Base-by-base conservation (phyloP, 2,329 filamentous ascomycete species). In the Colletotrichum sublineola region DNA sequence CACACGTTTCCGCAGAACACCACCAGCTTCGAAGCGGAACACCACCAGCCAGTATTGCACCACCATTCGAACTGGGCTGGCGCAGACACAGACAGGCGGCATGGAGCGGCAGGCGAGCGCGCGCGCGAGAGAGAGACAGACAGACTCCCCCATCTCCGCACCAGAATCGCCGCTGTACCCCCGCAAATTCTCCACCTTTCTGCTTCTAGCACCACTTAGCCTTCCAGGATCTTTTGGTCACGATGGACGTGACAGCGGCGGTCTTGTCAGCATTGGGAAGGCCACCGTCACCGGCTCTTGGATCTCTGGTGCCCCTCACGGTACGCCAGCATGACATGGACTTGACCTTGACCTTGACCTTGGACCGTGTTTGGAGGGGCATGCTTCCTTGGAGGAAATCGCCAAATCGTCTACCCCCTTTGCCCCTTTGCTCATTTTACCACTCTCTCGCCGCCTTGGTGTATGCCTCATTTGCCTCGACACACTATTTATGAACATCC, bases 171-270 rank as follows among this genome's bases (percentile, higher is more conserved):
- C 63, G 71, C 71, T 67, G 68, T 67, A 73, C 71, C 71, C 71
- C 71, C 68, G 71, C 71, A 73, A 67, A 46, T 63, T 73, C 71
- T 73, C 71, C 71, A 73, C 71, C 71, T 63, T 73, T 73, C 68
- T 71, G 68, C 68, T 72, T 73, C 57, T 58, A 67, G 67, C 62
- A 71, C 63, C 24, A 38, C 42, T 67, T 73, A 67, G 67, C 50
- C 60, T 72, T 38, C 71, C 29, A 57, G 71, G 42, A 71, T 63
- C 56, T 73, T 57, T 63, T 63, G 67, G 67, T 71, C 62, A 73
- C 68, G 67, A 73, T 71, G 67, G 63, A 68, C 46, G 67, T 71
- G 62, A 71, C 71, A 62, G 50, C 52, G 62, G 58, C 67, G 58
- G 62, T 38, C 62, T 71, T 73, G 71, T 73, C 71, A 73, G 71